Evolutionary conservation across 2,329 filamentous ascomycete genomes (phyloP), one percentile per base, ranked within the genome.

Genomic region (Cryphonectria naterciae): DNA sequence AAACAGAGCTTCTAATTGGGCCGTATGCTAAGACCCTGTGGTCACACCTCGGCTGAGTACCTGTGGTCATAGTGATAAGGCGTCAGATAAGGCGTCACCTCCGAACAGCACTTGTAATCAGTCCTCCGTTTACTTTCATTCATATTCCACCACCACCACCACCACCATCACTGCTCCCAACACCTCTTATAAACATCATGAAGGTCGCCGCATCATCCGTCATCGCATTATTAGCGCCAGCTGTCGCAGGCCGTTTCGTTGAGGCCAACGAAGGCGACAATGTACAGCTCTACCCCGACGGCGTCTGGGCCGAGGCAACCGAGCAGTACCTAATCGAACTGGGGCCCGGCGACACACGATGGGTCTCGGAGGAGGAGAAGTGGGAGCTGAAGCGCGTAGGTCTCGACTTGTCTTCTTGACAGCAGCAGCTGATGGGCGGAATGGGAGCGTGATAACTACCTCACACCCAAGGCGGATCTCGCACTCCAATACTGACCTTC

Each of bases 301-400:
- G 77, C 74, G 73, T 78, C 2, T 73, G 77, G 22, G 73, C 77
- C 32, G 74, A 74, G 63, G 68, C 69, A 64, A 71, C 77, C 52
- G 87, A 91, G 76, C 85, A 85, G 75, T 96, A 88, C 80, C 86
- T 97, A 63, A 90, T 99, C 74, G 95, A 98, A 84, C 86, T 96
- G 37, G 87, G 89, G n/a, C 94, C 94, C 4, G 94, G 93, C 69
- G 87, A 95, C 79, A 95, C 91, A 35, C 85, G 87, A 85, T 96
- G 93, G 92, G 91, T 98, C 43, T 97, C 93, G 0, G 95, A 98
- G 77, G 93, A 97, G 49, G 91, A 98, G 83, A 99, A 98, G 83
- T 98, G 95, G 94, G 90, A 91, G 80, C 84, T 98, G 74, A 91
- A 92, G 78, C 87, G 94, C 75, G 94, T 97, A 87, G 70, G 89